These are phyloP conservation scores for Metschnikowia gelsemii DNA, from an alignment of 805 yeast genomes.

Conservation along the genomic window DNA sequence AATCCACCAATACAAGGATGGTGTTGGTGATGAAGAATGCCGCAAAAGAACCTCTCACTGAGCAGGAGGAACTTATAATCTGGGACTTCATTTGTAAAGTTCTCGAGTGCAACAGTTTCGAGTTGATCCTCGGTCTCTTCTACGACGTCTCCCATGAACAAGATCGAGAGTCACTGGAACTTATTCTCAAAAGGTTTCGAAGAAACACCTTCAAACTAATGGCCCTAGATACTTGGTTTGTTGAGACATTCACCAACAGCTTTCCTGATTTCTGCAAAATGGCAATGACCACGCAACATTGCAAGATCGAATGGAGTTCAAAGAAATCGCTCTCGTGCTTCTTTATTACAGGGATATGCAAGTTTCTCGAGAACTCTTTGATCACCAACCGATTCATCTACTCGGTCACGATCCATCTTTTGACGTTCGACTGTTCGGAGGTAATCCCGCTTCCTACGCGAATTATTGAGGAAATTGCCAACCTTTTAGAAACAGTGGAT, in stretches of 20 bases:
- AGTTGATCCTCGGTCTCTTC: conserved; percentile 14
- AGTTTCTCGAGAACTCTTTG: conserved; percentile 11
- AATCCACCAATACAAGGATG: conserved; percentile 11
- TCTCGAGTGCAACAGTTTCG: conserved; percentile 11
- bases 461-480: conserved; percentile 2
- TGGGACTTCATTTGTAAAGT: conserved; percentile 15
- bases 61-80: conserved; percentile 10
- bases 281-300: conserved; percentile 4
- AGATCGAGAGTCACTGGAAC: background rate
- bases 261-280: conserved; percentile 7
- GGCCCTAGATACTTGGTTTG: conserved; percentile 8
- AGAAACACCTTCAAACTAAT: conserved; percentile 8
- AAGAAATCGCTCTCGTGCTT: conserved; percentile 13
- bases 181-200: conserved; percentile 2
- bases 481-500: conserved; percentile 3
- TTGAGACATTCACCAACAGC: conserved; percentile 12
- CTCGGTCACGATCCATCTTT: conserved; percentile 7
- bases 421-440: conserved; percentile 11
- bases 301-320: conserved; percentile 8
- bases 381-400: conserved; percentile 13
- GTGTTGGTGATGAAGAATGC: conserved; percentile 11
- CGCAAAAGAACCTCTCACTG: conserved; percentile 7
- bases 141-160: conserved; percentile 8
- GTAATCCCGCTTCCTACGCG: conserved; percentile 4
- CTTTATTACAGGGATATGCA: conserved; percentile 3